Evolutionary conservation across 768 basidiomycete species (phyloP).

Genomic region (Harrya chromipes): DNA sequence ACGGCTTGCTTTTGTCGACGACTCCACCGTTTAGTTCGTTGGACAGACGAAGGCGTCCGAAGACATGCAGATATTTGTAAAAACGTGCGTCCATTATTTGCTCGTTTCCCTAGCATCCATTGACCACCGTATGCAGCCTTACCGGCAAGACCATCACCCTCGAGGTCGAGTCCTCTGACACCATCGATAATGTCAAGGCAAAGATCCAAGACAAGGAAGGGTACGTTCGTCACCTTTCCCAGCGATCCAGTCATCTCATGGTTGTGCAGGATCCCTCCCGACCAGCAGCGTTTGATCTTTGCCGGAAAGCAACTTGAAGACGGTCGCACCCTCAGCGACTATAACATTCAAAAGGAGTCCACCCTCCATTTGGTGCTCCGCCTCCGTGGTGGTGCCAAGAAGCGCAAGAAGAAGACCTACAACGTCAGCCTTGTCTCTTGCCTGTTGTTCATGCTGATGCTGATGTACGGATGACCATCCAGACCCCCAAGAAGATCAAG

Average conservation of each 20-base stretch:
- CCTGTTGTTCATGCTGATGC: background rate
- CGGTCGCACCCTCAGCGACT: slow-evolving; percentile 92
- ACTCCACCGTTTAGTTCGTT: slow-evolving; percentile 89
- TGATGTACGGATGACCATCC: slow-evolving; percentile 5
- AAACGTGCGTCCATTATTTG: slow-evolving; percentile 60
- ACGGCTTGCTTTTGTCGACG: slow-evolving; percentile 81
- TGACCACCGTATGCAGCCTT: slow-evolving; percentile 53
- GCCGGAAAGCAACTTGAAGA: slow-evolving; percentile 99
- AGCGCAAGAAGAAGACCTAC: slow-evolving; percentile 99
- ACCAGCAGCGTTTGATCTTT: slow-evolving; percentile 98
- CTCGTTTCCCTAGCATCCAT: background rate
- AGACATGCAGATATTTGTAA: slow-evolving; percentile 97
- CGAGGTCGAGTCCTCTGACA: slow-evolving; percentile 96
- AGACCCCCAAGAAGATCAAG: slow-evolving; percentile 99
- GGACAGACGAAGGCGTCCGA: slow-evolving; percentile 82
- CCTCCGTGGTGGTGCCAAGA: slow-evolving; percentile 99
- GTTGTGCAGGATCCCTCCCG: slow-evolving; percentile 70
- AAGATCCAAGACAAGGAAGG: slow-evolving; percentile 99
- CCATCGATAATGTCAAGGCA: slow-evolving; percentile 97
- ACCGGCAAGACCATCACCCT: slow-evolving; percentile 99
- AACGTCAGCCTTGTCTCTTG: slow-evolving; percentile 55
- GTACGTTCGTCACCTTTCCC: slow-evolving; percentile 37
- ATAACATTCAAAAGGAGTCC: slow-evolving; percentile 99
- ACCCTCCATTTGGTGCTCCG: slow-evolving; percentile 97
- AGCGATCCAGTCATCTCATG: slow-evolving; percentile 1